Evolutionary conservation across 2,329 filamentous ascomycete species (phyloP).

Genomic region (Monosporascus sp.): DNA sequence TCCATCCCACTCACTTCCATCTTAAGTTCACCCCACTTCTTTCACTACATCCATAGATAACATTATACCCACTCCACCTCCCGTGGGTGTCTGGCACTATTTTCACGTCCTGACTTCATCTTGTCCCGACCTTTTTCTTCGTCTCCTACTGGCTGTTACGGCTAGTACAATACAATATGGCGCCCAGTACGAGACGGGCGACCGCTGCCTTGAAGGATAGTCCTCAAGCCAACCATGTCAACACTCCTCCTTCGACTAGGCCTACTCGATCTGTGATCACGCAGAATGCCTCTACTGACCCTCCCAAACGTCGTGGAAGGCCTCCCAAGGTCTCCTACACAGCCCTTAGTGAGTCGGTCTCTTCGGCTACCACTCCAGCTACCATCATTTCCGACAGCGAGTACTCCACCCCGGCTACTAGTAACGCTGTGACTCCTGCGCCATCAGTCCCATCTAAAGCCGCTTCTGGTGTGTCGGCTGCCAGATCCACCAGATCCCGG

Average conservation of each 20-base stretch:
- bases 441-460: constrained; percentile 17
- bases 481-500: constrained; percentile 12
- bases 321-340: constrained; percentile 18
- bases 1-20: not conserved
- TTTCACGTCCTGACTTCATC: not conserved
- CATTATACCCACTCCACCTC: not conserved
- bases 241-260: not conserved
- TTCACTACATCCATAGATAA: not conserved
- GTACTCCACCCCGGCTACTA: constrained; percentile 39
- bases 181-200: constrained; percentile 17
- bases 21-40: not conserved
- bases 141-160: not conserved
- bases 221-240: not conserved
- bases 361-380: constrained; percentile 29
- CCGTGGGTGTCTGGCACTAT: not conserved
- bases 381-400: constrained; percentile 29
- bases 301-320: constrained; percentile 24
- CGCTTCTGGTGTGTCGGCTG: constrained; percentile 4
- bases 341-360: constrained; percentile 25
- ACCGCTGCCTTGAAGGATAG: constrained; percentile 2
- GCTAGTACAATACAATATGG: constrained; percentile 12
- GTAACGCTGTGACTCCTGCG: constrained; percentile 34
- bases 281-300: not conserved
- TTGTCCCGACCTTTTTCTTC: not conserved
- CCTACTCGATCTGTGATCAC: not conserved